Evolutionary conservation across 768 basidiomycete species (phyloP), one percentile per base, ranked within the genome.

Genomic region (Rubroboletus satanas): DNA sequence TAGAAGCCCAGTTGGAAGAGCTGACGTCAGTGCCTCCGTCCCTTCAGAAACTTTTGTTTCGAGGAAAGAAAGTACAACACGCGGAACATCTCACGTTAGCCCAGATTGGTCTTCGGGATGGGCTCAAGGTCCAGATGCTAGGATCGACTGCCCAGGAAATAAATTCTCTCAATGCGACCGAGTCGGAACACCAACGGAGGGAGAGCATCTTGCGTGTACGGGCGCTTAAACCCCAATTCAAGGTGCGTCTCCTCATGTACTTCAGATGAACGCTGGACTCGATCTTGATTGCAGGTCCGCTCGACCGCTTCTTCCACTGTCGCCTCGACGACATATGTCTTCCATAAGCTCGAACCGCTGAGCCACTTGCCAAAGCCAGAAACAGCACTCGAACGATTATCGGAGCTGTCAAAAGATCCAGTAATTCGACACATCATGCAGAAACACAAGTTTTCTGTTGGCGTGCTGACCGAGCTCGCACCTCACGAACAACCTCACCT

Each of bases 401-500:
- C 72, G 11, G 81, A 77, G 47, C 75, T 90, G 3, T 75, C 88
- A 9, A 74, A 80, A n/a, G 89, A 92, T 62, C 82, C 84, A 5
- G 87, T 85, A 0, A 85, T 90, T 45, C 73, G 69, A 21, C 82
- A 87, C 65, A 66, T 91, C 53, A 90, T 91, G 88, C 79, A 77
- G 58, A 75, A 74, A 56, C 87, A 91, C 68, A 67, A 81, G 55
- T 84, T 88, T 59, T 75, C 82, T 0, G 87, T 91, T 6, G 83
- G 84, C 0, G 56, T 85, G 3, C 73, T 90, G 42, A 90, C 88
- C 2, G 88, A 91, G 69, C 80, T 91, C 17, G 88, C 87, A 15
- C 88, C 88, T 0, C 87, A 88, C 54, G 88, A 90, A 63, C 78
- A 85, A 54, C 87, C 88, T 7, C 73, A 81, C 29, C 68, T 90